Percentiles rank a stretch among this genome's conserved stretches.
Evolutionary conservation across 2,329 filamentous ascomycete genomes (phyloP).

Genomic region (Fusarium devonianum): DNA sequence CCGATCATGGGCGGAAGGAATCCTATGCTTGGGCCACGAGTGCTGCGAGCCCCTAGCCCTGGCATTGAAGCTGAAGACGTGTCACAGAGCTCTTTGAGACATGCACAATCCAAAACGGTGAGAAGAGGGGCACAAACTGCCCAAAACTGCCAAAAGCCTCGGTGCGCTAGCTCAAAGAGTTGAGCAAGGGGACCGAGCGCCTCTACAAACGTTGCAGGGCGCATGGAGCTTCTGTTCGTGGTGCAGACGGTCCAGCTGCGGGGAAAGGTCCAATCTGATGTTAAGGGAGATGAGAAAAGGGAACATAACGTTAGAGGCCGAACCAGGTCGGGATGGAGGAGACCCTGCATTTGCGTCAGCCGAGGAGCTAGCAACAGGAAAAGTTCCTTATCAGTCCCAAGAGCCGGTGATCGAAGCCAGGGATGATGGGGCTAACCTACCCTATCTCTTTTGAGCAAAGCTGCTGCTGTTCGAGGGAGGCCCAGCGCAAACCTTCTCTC

Average conservation of each 20-base stretch:
- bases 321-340: slow-evolving; percentile 1
- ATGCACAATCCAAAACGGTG: slow-evolving; percentile 13
- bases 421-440: slow-evolving; percentile 7
- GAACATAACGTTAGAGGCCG: neutral
- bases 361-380: neutral
- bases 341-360: slow-evolving; percentile 21
- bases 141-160: slow-evolving; percentile 5
- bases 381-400: slow-evolving; percentile 2
- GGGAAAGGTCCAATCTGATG: slow-evolving; percentile 3
- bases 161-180: neutral
- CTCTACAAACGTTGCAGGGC: neutral
- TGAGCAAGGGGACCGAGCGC: slow-evolving; percentile 23
- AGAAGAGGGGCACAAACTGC: slow-evolving; percentile 16
- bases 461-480: neutral
- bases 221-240: slow-evolving; percentile 3
- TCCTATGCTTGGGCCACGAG: slow-evolving; percentile 9
- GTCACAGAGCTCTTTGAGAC: slow-evolving; percentile 23
- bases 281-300: slow-evolving; percentile 10
- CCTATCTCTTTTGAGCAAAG: neutral
- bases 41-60: slow-evolving; percentile 17
- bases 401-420: slow-evolving; percentile 2
- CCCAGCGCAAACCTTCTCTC: neutral
- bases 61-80: slow-evolving; percentile 13
- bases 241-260: neutral
- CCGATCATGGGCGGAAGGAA: slow-evolving; percentile 12